Conservation (phyloP, 768 basidiomycete genomes). For the Suillus cothurnatus region DNA sequence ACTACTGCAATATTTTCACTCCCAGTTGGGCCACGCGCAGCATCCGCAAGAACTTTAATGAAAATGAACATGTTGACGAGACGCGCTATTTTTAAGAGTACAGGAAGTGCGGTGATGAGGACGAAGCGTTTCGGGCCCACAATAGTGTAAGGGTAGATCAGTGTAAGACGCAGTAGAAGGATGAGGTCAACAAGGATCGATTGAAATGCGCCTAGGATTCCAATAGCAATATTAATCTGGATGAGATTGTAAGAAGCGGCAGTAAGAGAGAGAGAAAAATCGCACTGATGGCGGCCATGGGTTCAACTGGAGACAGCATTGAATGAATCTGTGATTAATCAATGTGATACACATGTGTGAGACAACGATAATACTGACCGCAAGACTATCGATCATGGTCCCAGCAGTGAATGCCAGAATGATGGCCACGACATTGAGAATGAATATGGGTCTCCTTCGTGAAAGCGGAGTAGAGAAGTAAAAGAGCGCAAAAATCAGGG, state of each 20-base stretch:
- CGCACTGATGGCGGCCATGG: not conserved
- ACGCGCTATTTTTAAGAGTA: conserved; percentile 34
- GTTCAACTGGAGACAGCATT: not conserved
- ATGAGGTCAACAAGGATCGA: conserved; percentile 39
- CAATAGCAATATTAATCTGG: conserved; percentile 19
- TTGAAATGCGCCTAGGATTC: conserved; percentile 25
- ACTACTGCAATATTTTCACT: conserved; percentile 2
- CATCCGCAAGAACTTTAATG: conserved; percentile 4
- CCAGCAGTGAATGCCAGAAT: conserved; percentile 15
- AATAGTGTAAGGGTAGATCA: conserved; percentile 34
- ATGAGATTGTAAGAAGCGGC: conserved; percentile 11
- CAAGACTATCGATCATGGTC: conserved; percentile 2
- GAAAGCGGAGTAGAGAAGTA: conserved; percentile 26
- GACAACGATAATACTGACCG: conserved; percentile 13
- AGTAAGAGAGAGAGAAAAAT: not conserved
- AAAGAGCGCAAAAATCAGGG: conserved; percentile 20
- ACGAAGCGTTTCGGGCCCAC: conserved; percentile 18
- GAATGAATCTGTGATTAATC: conserved; percentile 1
- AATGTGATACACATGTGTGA: not conserved
- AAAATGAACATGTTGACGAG: conserved; percentile 11
- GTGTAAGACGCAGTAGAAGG: conserved; percentile 38
- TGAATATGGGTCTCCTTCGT: conserved; percentile 25
- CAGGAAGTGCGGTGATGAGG: conserved; percentile 29
- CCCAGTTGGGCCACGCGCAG: conserved; percentile 7
- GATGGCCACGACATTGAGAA: conserved; percentile 27